These are phyloP conservation scores for Aspergillus thermomutatus DNA, from an alignment of 2,329 filamentous ascomycete genomes.

Conservation along the genomic window DNA sequence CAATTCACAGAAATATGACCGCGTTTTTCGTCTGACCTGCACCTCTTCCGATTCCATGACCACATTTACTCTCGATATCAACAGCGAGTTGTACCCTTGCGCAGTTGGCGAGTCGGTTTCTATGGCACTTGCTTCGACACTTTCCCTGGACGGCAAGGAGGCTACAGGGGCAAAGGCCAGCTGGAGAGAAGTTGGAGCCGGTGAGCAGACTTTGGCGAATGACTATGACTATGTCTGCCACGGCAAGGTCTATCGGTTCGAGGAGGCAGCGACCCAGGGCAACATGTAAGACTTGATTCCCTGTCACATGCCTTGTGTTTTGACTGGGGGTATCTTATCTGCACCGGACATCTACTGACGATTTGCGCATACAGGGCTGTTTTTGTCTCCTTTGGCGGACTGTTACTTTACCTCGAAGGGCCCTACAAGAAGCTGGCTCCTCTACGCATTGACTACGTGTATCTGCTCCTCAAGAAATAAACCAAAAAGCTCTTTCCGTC, in stretches of 20 bases:
- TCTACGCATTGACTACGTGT: constrained; percentile 87
- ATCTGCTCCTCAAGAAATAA: constrained; percentile 89
- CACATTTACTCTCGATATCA: constrained; percentile 83
- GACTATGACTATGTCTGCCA: constrained; percentile 52
- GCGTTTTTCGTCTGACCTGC: constrained; percentile 79
- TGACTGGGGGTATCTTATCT: neutral
- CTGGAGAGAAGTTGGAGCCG: constrained; percentile 71
- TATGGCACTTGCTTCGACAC: constrained; percentile 77
- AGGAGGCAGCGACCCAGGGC: constrained; percentile 62
- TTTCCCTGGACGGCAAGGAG: constrained; percentile 84
- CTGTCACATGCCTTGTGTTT: neutral
- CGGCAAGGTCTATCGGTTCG: constrained; percentile 52
- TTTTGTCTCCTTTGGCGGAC: constrained; percentile 88
- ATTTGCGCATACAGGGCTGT: constrained; percentile 65
- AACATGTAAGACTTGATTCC: constrained; percentile 66
- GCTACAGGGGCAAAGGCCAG: constrained; percentile 58
- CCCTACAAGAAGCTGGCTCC: constrained; percentile 94
- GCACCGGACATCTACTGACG: constrained; percentile 5
- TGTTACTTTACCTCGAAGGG: constrained; percentile 86
- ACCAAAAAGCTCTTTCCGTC: constrained; percentile 2
- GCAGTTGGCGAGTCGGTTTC: constrained; percentile 71
- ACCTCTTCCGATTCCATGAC: constrained; percentile 72
- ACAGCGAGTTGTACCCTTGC: constrained; percentile 85
- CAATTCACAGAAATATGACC: constrained; percentile 89
- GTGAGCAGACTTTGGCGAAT: constrained; percentile 53